Conservation (phyloP, 2,329 filamentous ascomycete species). For the Dryadomyces quercus-mongolicae region DNA sequence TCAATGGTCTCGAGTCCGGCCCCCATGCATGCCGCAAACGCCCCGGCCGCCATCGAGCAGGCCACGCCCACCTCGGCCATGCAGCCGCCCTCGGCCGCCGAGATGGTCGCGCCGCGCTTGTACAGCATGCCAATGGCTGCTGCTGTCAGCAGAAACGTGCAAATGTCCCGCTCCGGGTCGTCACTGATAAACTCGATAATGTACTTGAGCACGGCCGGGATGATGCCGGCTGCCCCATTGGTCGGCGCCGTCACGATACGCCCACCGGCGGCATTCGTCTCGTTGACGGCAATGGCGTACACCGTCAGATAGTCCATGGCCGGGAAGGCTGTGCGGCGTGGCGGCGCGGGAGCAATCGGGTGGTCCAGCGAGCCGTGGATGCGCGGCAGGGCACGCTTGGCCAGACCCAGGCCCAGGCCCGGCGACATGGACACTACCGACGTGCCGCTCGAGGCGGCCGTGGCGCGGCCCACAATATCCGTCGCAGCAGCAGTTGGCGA, state of each 20-base stretch:
- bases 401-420: neutral
- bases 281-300: constrained; percentile 39
- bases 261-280: constrained; percentile 38
- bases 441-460: no score
- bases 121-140: constrained; percentile 40
- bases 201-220: constrained; percentile 38
- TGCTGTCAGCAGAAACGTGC: constrained; percentile 35
- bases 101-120: constrained; percentile 39
- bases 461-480: neutral
- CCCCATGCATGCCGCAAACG: constrained; percentile 38
- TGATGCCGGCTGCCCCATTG: constrained; percentile 38
- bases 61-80: constrained; percentile 42
- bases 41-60: constrained; percentile 38
- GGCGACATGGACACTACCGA: neutral
- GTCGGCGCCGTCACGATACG: constrained; percentile 39
- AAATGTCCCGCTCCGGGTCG: constrained; percentile 33
- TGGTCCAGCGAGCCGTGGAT: constrained; percentile 33
- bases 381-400: constrained; percentile 24
- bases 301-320: constrained; percentile 38
- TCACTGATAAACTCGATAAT: constrained; percentile 37
- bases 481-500: neutral
- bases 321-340: constrained; percentile 33
- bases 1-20: constrained; percentile 36
- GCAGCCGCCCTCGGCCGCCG: constrained; percentile 37
- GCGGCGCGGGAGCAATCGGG: constrained; percentile 31